These are phyloP conservation scores for Aspergillaceae sp. DNA, from an alignment of 2,329 filamentous ascomycete species.

Conservation along the genomic window DNA sequence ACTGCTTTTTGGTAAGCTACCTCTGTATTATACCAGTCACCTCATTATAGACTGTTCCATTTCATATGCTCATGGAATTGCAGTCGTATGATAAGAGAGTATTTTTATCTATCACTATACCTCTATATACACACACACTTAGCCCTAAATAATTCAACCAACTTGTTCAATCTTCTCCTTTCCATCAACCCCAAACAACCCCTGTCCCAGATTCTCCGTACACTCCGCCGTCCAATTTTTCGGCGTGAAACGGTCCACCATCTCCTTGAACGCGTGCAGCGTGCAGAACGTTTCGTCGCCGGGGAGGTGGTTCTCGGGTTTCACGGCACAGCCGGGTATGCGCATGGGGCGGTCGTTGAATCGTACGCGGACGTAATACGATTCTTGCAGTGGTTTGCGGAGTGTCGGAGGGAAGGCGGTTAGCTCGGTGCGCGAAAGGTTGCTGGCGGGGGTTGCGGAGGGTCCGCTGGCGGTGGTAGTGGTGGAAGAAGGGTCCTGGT, in stretches of 20 bases:
- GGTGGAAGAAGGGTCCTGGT: constrained; percentile 15
- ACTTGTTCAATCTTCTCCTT: constrained; percentile 19
- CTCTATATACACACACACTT: not conserved
- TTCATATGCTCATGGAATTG: no score
- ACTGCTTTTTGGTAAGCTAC: no score
- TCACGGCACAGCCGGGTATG: constrained; percentile 67
- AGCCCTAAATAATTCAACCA: not conserved
- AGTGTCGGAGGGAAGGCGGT: constrained; percentile 20
- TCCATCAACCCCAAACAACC: constrained; percentile 41
- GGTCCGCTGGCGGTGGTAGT: constrained; percentile 10
- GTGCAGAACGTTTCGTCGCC: constrained; percentile 89
- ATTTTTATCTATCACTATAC: no score
- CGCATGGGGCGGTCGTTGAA: constrained; percentile 82
- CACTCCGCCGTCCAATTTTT: constrained; percentile 65
- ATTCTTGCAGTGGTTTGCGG: constrained; percentile 34
- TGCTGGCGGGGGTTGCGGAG: constrained; percentile 12
- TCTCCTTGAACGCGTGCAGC: constrained; percentile 79
- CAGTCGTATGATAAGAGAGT: no score
- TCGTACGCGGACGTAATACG: constrained; percentile 76
- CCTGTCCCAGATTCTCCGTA: constrained; percentile 47
- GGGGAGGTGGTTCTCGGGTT: constrained; percentile 69
- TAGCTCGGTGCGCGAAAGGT: constrained; percentile 27
- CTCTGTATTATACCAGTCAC: no score
- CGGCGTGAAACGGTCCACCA: constrained; percentile 86
- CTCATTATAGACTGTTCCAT: no score